Evolutionary conservation across 345 rosid species (phyloP).

Genomic region (Alliaria petiolata): DNA sequence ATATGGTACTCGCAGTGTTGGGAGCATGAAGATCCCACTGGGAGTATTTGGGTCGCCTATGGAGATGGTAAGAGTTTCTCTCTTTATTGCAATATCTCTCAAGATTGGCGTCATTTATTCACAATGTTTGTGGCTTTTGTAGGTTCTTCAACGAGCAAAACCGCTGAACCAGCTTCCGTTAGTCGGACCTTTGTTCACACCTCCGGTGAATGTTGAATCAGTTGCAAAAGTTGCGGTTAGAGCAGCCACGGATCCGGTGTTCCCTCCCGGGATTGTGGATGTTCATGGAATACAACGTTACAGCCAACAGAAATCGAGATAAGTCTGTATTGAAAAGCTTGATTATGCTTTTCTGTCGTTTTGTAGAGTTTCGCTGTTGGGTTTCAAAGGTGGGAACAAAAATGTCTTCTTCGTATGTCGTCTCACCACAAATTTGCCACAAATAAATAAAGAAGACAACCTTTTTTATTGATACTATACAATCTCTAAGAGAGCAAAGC

Average conservation of each 20-base stretch:
- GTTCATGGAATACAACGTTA: slow-evolving; percentile 60
- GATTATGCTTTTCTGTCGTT: slow-evolving; percentile 3
- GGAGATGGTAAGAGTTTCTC: slow-evolving; percentile 61
- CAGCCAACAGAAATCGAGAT: slow-evolving; percentile 48
- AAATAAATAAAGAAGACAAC: slow-evolving; percentile 21
- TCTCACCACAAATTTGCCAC: slow-evolving; percentile 13
- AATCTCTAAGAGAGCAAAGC: slow-evolving; percentile 26
- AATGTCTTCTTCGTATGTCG: background rate
- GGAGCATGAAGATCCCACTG: slow-evolving; percentile 76
- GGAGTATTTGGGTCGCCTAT: slow-evolving; percentile 82
- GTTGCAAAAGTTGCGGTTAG: slow-evolving; percentile 44
- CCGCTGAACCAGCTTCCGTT: slow-evolving; percentile 59
- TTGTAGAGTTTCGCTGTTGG: slow-evolving; percentile 15
- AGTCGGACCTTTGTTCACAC: slow-evolving; percentile 45
- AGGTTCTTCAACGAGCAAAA: slow-evolving; percentile 66
- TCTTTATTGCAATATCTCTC: background rate
- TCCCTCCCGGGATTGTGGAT: slow-evolving; percentile 61
- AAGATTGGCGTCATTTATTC: background rate
- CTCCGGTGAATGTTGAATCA: slow-evolving; percentile 52
- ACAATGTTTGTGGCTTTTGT: background rate
- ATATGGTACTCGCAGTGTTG: slow-evolving; percentile 82
- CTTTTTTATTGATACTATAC: slow-evolving; percentile 30
- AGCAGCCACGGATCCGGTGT: slow-evolving; percentile 59
- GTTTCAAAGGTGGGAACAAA: slow-evolving; percentile 7
- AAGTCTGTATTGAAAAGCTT: slow-evolving; percentile 4